These are phyloP conservation scores for Suzukiozyma palmioleophila DNA, from an alignment of 1,139 yeast genomes.

Conservation along the genomic window DNA sequence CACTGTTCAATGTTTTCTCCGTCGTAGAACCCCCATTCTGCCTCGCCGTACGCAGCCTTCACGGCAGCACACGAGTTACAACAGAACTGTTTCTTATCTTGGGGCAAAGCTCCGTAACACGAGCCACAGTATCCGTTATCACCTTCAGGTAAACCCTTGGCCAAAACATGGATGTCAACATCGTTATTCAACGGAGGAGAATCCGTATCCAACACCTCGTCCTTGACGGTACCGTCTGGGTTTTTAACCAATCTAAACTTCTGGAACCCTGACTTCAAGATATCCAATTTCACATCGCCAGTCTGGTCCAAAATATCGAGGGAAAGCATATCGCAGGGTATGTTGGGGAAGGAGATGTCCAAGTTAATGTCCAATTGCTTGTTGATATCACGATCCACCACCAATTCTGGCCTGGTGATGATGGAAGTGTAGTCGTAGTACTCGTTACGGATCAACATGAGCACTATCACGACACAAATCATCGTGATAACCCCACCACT, in stretches of 20 bases:
- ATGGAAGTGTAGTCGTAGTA: conserved; percentile 69
- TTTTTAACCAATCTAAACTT: conserved; percentile 56
- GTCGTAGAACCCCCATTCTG: conserved; percentile 86
- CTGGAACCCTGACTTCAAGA: conserved; percentile 65
- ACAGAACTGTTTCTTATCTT: conserved; percentile 58
- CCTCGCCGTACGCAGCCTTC: conserved; percentile 68
- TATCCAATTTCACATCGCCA: conserved; percentile 77
- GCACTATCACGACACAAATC: conserved; percentile 57
- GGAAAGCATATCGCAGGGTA: conserved; percentile 70
- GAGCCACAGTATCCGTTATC: conserved; percentile 68
- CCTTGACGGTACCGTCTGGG: conserved; percentile 15
- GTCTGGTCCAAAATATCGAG: conserved; percentile 67
- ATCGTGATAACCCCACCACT: conserved; percentile 88
- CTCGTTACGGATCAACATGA: conserved; percentile 66
- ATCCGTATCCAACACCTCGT: conserved; percentile 27
- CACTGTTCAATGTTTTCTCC: conserved; percentile 87
- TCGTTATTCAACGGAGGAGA: conserved; percentile 24
- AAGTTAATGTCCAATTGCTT: conserved; percentile 71
- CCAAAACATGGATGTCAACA: conserved; percentile 27
- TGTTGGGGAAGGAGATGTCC: conserved; percentile 74
- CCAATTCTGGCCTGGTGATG: conserved; percentile 73
- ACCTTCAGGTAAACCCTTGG: conserved; percentile 35
- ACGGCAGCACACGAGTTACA: conserved; percentile 88
- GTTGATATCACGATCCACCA: conserved; percentile 82
- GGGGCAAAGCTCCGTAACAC: conserved; percentile 82